These are phyloP conservation scores for Suhomyces guaymorum DNA, from an alignment of 1,139 yeast genomes.

Conservation along the genomic window DNA sequence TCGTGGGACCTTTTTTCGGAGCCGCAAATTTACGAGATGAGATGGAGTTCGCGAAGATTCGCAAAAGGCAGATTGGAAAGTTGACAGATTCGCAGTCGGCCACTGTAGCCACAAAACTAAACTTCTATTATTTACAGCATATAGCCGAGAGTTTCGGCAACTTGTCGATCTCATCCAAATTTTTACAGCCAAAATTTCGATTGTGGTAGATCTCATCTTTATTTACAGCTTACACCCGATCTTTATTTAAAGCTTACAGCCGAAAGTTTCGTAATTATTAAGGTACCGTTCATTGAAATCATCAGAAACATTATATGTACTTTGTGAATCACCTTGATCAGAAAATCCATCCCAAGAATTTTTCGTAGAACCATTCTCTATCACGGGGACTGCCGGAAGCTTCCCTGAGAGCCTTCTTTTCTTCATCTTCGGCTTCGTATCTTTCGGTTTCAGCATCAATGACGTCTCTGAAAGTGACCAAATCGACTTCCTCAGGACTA, in stretches of 20 bases:
- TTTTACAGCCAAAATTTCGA: too few relatives aligned
- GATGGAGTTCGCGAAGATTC: slow-evolving; percentile 3
- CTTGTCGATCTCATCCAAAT: too few relatives aligned
- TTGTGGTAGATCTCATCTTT: too few relatives aligned
- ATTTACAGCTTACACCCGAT: too few relatives aligned
- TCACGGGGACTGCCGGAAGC: slow-evolving; percentile 47
- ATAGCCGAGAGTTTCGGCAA: too few relatives aligned
- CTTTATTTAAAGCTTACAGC: too few relatives aligned
- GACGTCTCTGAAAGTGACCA: slow-evolving; percentile 61
- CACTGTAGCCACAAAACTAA: too few relatives aligned
- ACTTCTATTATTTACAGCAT: too few relatives aligned
- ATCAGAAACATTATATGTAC: too few relatives aligned
- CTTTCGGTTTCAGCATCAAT: slow-evolving; percentile 68
- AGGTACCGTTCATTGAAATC: too few relatives aligned
- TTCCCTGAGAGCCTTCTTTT: slow-evolving; percentile 45
- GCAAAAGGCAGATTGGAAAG: not conserved
- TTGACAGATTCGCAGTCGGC: too few relatives aligned
- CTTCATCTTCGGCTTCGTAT: slow-evolving; percentile 45
- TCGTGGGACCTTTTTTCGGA: slow-evolving; percentile 7
- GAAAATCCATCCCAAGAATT: slow-evolving; percentile 55
- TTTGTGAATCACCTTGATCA: slow-evolving; percentile 20
- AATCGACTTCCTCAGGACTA: slow-evolving; percentile 60
- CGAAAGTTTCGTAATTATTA: too few relatives aligned
- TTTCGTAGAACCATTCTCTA: slow-evolving; percentile 56
- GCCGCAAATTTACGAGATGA: slow-evolving; percentile 10